Evolutionary conservation across 768 basidiomycete species (phyloP).

Genomic region (Termitomyces sp.): DNA sequence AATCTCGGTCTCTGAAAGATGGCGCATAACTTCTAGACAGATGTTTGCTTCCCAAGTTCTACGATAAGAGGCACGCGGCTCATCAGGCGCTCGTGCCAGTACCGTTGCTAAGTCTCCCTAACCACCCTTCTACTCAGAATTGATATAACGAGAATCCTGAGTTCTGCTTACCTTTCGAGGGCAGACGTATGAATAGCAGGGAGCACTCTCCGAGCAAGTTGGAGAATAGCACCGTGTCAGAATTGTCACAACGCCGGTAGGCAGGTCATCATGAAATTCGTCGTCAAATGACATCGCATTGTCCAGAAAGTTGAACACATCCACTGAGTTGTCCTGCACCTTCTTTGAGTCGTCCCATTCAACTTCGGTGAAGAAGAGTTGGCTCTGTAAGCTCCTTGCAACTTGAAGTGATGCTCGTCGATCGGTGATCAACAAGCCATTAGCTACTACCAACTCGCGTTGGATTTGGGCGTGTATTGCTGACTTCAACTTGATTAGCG

Average conservation of each 20-base stretch:
- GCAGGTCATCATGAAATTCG: slow-evolving; percentile 58
- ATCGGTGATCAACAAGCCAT: slow-evolving; percentile 70
- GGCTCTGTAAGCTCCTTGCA: slow-evolving; percentile 85
- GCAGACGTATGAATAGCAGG: slow-evolving; percentile 84
- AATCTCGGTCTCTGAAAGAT: slow-evolving; percentile 71
- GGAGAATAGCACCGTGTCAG: slow-evolving; percentile 89
- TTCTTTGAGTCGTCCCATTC: slow-evolving; percentile 78
- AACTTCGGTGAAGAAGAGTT: slow-evolving; percentile 95
- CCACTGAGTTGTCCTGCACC: slow-evolving; percentile 85
- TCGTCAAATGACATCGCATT: slow-evolving; percentile 67
- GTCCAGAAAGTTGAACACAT: slow-evolving; percentile 90
- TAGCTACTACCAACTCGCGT: slow-evolving; percentile 71
- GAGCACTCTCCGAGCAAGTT: slow-evolving; percentile 71
- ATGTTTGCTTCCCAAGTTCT: slow-evolving; percentile 46
- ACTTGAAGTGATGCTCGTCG: slow-evolving; percentile 82
- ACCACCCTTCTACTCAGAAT: background rate
- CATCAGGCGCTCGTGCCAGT: slow-evolving; percentile 22
- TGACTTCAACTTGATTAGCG: slow-evolving; percentile 44
- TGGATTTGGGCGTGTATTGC: slow-evolving; percentile 87
- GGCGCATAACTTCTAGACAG: slow-evolving; percentile 29
- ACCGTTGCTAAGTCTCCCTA: slow-evolving; percentile 26
- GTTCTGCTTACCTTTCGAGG: slow-evolving; percentile 53
- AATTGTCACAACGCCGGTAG: slow-evolving; percentile 86
- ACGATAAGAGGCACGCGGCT: slow-evolving; percentile 22
- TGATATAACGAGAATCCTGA: background rate